Base-by-base conservation (phyloP, 2,329 filamentous ascomycete species). In the Xylaria arbuscula region DNA sequence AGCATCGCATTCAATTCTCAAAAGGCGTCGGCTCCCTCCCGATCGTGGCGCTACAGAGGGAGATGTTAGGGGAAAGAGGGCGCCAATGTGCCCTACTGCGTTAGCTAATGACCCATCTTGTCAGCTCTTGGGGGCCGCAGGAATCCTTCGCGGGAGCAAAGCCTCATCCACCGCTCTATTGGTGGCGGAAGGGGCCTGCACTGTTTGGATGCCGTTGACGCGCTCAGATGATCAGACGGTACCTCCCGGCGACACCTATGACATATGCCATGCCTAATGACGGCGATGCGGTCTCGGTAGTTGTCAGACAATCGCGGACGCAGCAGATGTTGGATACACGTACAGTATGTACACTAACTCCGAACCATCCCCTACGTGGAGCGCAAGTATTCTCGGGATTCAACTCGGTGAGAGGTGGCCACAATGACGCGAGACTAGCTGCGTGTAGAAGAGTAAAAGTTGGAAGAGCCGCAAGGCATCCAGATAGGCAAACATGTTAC, bases 81-180 rank as follows among this genome's bases (percentile, higher is more conserved):
- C 55, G 55, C 55, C 55, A 28, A 28, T 24, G 36, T 47, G 42
- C 51, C 56, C 55, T 19, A 19, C 45, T 45, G 19, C 17, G 50
- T 53, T 53, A 38, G 62, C 54, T 66, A 66, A 66, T 51, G n/a
- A 38, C 50, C 50, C 34, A 59, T 64, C 38, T 59, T 42, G 69
- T 70, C 62, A 70, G 69, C 66, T 56, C 22, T 68, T 70, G 67
- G 70, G 67, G 67, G 67, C 64, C 48, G 51, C 48, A 36, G 57
- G 40, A 60, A 65, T 70, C 68, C 53, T 68, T 67, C 51, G 62
- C 24, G 32, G 58, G 58, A 45, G 67, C 69, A 68, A 68, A 68
- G 68, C 65, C 68, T 70, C 65, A 28, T 19, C 68, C 65, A 22
- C 32, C 64, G 65, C 60, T 22, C 59, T 36, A 59, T 45, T 54